These are phyloP conservation scores for Thelonectria olida DNA, from an alignment of 2,329 filamentous ascomycete species.

Conservation along the genomic window DNA sequence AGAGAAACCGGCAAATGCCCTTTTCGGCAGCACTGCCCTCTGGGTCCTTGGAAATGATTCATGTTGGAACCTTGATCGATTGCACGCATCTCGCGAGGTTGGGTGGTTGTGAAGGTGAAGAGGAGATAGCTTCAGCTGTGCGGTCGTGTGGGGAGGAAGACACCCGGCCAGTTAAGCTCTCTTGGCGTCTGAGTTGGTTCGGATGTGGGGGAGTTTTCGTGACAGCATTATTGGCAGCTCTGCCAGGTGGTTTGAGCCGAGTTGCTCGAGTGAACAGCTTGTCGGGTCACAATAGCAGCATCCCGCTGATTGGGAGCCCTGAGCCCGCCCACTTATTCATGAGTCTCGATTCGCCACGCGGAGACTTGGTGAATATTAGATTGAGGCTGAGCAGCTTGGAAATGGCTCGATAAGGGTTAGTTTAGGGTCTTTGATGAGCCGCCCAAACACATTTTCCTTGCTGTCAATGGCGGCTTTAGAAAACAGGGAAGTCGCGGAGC, in stretches of 20 bases:
- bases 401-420: neutral
- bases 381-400: neutral
- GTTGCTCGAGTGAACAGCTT: neutral
- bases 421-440: conserved; percentile 1
- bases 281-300: neutral
- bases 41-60: conserved; percentile 11
- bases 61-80: neutral
- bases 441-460: too few relatives aligned
- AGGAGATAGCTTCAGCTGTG: neutral
- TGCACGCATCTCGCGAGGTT: conserved; percentile 1
- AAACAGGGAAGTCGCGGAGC: too few relatives aligned
- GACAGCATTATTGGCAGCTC: neutral
- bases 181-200: neutral
- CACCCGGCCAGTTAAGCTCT: conserved; percentile 7
- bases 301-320: neutral
- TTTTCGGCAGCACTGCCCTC: conserved; percentile 15
- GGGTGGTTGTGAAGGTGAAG: neutral
- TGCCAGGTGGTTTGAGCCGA: neutral
- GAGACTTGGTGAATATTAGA: neutral
- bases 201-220: neutral
- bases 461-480: too few relatives aligned
- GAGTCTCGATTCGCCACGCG: neutral
- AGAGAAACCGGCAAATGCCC: neutral
- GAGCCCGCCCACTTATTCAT: neutral
- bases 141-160: too few relatives aligned